A percentile compares a stretch with the other conserved stretches of the same genome.
These are phyloP conservation scores for Fraxinus baroniana DNA, from an alignment of 305 asterid genomes.

Conservation along the genomic window DNA sequence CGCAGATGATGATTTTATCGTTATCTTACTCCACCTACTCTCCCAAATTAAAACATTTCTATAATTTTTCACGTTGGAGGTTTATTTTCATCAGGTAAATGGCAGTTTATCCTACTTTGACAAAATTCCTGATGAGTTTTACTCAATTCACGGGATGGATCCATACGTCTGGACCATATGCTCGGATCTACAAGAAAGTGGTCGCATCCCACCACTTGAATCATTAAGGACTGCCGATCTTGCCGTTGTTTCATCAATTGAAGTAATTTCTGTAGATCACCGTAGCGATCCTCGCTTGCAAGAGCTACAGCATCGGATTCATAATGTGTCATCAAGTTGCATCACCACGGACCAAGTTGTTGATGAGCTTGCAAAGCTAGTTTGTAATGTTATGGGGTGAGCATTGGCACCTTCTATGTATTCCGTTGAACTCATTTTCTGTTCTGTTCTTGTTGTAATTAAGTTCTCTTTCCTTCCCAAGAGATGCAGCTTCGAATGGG, in stretches of 20 bases:
- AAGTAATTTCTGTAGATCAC: conserved; percentile 75
- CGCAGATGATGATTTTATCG: background rate
- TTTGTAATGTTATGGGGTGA: conserved; percentile 93
- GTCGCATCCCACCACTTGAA: conserved; percentile 86
- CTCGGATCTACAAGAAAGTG: conserved; percentile 81
- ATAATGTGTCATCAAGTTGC: conserved; percentile 57
- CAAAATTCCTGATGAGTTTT: conserved; percentile 83
- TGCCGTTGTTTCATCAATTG: conserved; percentile 51
- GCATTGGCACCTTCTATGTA: conserved; percentile 34
- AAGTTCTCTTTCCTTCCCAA: conserved; percentile 39
- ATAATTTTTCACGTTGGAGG: conserved; percentile 14
- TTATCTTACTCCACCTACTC: conserved; percentile 2
- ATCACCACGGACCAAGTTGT: conserved; percentile 71
- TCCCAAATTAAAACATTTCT: background rate
- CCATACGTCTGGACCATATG: conserved; percentile 94
- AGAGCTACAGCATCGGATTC: conserved; percentile 75
- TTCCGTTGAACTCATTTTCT: conserved; percentile 1
- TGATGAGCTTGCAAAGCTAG: conserved; percentile 91
- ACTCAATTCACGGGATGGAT: conserved; percentile 88
- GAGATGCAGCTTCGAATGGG: conserved; percentile 64
- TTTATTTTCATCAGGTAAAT: conserved; percentile 64
- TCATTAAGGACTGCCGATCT: conserved; percentile 72
- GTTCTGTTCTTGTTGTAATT: conserved; percentile 25
- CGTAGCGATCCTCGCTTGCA: conserved; percentile 75
- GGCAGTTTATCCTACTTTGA: conserved; percentile 88